Evolutionary conservation across 768 basidiomycete species (phyloP), one percentile per base, ranked within the genome.

Genomic region (Lyophyllum semitale): DNA sequence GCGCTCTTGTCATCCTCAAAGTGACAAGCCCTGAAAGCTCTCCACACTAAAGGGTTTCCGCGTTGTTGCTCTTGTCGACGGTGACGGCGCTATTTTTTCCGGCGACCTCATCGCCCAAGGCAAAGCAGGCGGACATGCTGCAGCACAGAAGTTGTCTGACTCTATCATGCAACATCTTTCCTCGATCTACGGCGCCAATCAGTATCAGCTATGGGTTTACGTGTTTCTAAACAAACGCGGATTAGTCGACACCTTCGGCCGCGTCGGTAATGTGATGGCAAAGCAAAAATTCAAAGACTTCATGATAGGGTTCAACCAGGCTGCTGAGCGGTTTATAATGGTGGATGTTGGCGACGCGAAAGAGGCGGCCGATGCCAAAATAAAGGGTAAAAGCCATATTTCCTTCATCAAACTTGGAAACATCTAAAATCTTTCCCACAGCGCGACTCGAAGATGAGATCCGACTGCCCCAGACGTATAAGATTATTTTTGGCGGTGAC

Each of bases 341-440:
- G 77, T 87, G 29, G 88, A 90, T 68, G 87, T 87, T 48, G 88
- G 88, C 46, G 73, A 72, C 56, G 83, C 77, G 47, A 90, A 90
- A 70, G 88, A 90, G 74, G 85, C 84, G 3, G 88, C 86, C 26
- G 88, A 90, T 67, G 79, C 84, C 41, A 90, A 90, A 71, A 81
- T 90, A 66, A 88, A 87, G 78, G 85, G 89, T 87, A 59, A 46
- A 66, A 41, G 9, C 49, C 49, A 0, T 29, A 17, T 25, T 25
- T 27, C 23, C 46, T 42, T 20, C n/a, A 46, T 22, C 41, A 8
- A 20, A 59, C 33, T 38, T 30, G 30, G 38, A 51, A 51, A 26
- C 23, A 17, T 54, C 37, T 58, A 20, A 44, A 45, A 15, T n/a
- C 23, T 30, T n/a, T 12, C 32, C 11, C 68, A 52, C 65, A 85